phyloP scores from a whole-genome alignment of 1,139 yeast species.

The Suhomyces maxii region DNA sequence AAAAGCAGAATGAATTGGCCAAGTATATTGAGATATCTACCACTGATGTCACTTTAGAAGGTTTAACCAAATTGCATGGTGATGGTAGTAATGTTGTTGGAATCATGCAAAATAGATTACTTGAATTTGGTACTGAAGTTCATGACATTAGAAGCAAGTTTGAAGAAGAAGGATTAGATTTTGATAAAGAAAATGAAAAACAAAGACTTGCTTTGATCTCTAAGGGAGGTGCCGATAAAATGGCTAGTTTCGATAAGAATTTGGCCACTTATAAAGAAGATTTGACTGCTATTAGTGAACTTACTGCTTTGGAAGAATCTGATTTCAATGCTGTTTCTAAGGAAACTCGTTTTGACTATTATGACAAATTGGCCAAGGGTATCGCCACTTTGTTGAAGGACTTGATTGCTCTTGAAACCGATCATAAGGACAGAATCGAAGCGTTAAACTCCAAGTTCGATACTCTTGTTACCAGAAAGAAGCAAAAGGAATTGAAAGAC shows the following conservation, averaged over 20 bases:
- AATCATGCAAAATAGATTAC: slow-evolving; percentile 45
- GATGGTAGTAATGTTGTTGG: slow-evolving; percentile 41
- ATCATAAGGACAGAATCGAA: slow-evolving; percentile 42
- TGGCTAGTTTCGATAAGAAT: slow-evolving; percentile 34
- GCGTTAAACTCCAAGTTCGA: slow-evolving; percentile 36
- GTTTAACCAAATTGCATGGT: slow-evolving; percentile 41
- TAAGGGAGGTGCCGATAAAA: slow-evolving; percentile 39
- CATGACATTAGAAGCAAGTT: slow-evolving; percentile 40
- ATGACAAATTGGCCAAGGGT: slow-evolving; percentile 34
- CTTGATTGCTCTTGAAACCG: slow-evolving; percentile 32
- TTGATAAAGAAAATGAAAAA: slow-evolving; percentile 49
- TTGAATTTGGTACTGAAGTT: slow-evolving; percentile 47
- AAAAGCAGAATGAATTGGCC: slow-evolving; percentile 23
- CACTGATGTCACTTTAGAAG: slow-evolving; percentile 35
- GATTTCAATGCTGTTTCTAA: slow-evolving; percentile 30
- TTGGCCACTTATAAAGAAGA: slow-evolving; percentile 37
- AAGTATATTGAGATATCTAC: slow-evolving; percentile 24
- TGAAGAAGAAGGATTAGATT: slow-evolving; percentile 45
- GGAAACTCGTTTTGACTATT: slow-evolving; percentile 33
- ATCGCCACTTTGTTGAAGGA: slow-evolving; percentile 37
- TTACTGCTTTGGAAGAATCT: slow-evolving; percentile 27
- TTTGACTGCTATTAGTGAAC: slow-evolving; percentile 29
- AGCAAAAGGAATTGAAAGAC: slow-evolving; percentile 36
- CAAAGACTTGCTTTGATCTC: slow-evolving; percentile 32
- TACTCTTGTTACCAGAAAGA: slow-evolving; percentile 36